Conservation (phyloP, 805 yeast genomes). For the Candida qinlingensis region DNA sequence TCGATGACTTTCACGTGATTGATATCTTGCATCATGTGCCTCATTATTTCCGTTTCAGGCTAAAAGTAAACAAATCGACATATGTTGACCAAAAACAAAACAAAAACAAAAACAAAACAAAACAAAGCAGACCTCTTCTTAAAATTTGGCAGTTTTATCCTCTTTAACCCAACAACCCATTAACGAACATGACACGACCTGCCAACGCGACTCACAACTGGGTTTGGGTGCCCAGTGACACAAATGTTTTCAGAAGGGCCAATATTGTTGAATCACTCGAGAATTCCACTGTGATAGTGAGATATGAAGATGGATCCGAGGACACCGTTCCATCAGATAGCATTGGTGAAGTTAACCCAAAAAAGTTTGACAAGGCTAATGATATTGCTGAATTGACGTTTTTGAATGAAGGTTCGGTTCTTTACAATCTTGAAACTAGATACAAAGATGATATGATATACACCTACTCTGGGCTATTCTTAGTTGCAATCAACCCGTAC, state of each 20-base stretch:
- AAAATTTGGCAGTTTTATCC: not conserved
- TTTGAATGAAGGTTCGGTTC: conserved; percentile 93
- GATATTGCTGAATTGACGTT: conserved; percentile 96
- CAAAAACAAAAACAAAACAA: conserved; percentile 5
- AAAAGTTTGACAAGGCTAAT: conserved; percentile 81
- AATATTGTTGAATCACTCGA: conserved; percentile 42
- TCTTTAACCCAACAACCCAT: too few species aligned
- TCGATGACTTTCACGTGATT: not conserved
- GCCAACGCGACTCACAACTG: conserved; percentile 30
- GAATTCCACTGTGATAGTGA: conserved; percentile 32
- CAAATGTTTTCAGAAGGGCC: conserved; percentile 55
- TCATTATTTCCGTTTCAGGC: conserved; percentile 9
- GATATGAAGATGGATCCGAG: conserved; percentile 34
- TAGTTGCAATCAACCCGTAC: conserved; percentile 95
- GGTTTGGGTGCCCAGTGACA: conserved; percentile 76
- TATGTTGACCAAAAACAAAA: not conserved
- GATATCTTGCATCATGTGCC: not conserved
- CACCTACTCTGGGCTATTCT: conserved; percentile 90
- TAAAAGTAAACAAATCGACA: conserved; percentile 10
- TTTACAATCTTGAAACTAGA: conserved; percentile 73
- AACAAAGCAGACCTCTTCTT: not conserved
- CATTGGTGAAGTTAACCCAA: conserved; percentile 75
- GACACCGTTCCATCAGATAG: conserved; percentile 37
- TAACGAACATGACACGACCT: not conserved
- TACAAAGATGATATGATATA: conserved; percentile 76